These are phyloP conservation scores for Aspergillus asperescens DNA, from an alignment of 495 filamentous ascomycete genomes.

Conservation along the genomic window DNA sequence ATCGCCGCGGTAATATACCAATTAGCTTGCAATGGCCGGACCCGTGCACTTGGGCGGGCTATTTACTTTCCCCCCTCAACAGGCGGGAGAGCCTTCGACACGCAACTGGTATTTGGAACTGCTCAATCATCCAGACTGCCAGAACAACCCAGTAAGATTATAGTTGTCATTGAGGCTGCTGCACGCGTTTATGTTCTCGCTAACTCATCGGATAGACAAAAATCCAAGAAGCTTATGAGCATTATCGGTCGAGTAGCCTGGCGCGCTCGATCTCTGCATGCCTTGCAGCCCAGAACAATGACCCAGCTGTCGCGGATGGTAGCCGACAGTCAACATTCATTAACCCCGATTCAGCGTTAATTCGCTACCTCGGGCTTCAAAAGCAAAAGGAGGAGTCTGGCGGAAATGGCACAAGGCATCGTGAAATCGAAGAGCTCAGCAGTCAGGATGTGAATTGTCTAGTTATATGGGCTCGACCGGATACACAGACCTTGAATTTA, in stretches of 20 bases:
- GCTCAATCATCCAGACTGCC: constrained; percentile 3
- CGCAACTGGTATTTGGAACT: constrained; percentile 11
- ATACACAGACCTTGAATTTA: not conserved
- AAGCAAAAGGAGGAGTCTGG: not conserved
- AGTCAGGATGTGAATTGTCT: constrained; percentile 1
- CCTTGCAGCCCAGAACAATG: not conserved
- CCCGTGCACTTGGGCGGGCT: not conserved
- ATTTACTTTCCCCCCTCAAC: constrained; percentile 5
- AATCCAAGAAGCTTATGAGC: constrained; percentile 11
- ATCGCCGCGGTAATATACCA: not conserved
- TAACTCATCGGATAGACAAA: not conserved
- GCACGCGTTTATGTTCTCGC: not conserved
- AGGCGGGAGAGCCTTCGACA: constrained; percentile 4
- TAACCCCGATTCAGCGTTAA: not conserved
- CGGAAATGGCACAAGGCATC: not conserved
- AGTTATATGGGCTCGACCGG: constrained; percentile 7
- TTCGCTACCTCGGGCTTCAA: constrained; percentile 4
- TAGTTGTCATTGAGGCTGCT: not conserved
- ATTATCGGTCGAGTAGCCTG: not conserved
- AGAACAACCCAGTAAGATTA: not conserved
- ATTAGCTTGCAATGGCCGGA: not conserved
- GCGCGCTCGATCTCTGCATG: not conserved
- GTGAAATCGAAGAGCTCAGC: constrained; percentile 1
- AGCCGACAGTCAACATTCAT: not conserved
- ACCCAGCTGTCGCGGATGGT: not conserved